Evolutionary conservation across 495 filamentous ascomycete genomes (phyloP).

Genomic region (Terfezia claveryi): DNA sequence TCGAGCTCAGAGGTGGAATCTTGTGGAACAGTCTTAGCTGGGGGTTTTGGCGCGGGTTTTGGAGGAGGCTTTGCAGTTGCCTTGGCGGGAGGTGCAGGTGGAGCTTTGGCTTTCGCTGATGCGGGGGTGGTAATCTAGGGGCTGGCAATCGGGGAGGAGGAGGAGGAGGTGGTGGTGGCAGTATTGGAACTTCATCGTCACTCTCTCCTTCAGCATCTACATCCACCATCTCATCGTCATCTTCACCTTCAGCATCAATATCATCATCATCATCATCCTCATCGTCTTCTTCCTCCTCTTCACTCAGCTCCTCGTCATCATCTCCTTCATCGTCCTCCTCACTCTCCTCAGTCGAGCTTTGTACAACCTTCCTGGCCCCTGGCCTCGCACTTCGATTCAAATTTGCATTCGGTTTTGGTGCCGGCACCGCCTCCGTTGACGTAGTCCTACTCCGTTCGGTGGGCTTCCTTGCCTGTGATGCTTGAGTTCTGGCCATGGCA

Average conservation of each 20-base stretch:
- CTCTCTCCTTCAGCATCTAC: not conserved
- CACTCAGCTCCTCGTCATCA: constrained; percentile 17
- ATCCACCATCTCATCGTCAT: constrained; percentile 20
- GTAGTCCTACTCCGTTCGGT: constrained; percentile 35
- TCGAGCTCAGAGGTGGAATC: constrained; percentile 22
- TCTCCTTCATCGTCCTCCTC: constrained; percentile 23
- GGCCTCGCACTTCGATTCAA: not conserved
- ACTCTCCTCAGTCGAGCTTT: constrained; percentile 4
- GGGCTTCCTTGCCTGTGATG: not conserved
- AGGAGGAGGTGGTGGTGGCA: not conserved
- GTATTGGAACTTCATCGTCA: not conserved
- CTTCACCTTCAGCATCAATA: constrained; percentile 27
- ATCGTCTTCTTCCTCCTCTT: constrained; percentile 22
- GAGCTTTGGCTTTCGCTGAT: not conserved
- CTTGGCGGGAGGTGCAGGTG: not conserved
- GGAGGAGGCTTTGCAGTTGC: not conserved
- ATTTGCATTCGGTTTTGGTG: constrained; percentile 25
- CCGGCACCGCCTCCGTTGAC: constrained; percentile 33
- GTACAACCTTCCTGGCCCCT: not conserved
- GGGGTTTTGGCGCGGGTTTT: not conserved
- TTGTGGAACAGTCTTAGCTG: not conserved
- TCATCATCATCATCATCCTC: constrained; percentile 27
- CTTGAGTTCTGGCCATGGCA: not conserved
- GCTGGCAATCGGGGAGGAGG: not conserved
- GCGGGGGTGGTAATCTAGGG: not conserved